phyloP scores from a whole-genome alignment of 495 filamentous ascomycete genomes.

The Penicillium robsamsonii region DNA sequence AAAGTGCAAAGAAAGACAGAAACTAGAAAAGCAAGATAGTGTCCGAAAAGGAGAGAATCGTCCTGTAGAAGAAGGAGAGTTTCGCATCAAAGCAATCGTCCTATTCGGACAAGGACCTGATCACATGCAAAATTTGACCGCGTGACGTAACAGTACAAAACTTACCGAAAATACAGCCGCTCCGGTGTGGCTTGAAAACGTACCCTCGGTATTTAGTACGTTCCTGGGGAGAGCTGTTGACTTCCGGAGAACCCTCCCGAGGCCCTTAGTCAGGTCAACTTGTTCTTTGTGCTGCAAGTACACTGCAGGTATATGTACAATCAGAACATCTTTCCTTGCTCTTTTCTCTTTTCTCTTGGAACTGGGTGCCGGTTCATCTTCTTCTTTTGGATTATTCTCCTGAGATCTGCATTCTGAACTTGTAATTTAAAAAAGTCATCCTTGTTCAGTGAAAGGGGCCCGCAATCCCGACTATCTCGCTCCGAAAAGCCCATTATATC shows the following conservation, averaged over 20 bases:
- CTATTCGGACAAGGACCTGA: conserved; percentile 21
- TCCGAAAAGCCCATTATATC: conserved; percentile 5
- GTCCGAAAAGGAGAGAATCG: conserved; percentile 5
- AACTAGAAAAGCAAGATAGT: conserved; percentile 6
- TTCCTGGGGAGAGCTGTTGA: conserved; percentile 11
- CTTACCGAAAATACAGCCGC: conserved; percentile 23
- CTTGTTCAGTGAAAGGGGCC: conserved; percentile 8
- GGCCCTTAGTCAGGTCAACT: conserved; percentile 6
- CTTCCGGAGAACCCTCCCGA: conserved; percentile 15
- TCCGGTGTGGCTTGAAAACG: conserved; percentile 5
- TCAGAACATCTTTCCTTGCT: background rate
- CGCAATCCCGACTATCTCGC: conserved; percentile 11
- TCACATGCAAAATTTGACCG: conserved; percentile 44
- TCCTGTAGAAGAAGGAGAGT: conserved; percentile 13
- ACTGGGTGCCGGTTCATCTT: conserved; percentile 7
- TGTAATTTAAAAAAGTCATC: conserved; percentile 9
- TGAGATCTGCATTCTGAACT: conserved; percentile 14
- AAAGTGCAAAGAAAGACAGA: background rate
- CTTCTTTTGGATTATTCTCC: conserved; percentile 2
- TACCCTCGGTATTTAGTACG: conserved; percentile 3
- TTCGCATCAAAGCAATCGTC: conserved; percentile 10
- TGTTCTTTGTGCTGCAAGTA: background rate
- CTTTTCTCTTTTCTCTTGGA: no score
- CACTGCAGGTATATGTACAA: conserved; percentile 3
- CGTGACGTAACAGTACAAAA: conserved; percentile 35